These are phyloP conservation scores for Agastache rugosa DNA, from an alignment of 257 asterid species.

Conservation along the genomic window DNA sequence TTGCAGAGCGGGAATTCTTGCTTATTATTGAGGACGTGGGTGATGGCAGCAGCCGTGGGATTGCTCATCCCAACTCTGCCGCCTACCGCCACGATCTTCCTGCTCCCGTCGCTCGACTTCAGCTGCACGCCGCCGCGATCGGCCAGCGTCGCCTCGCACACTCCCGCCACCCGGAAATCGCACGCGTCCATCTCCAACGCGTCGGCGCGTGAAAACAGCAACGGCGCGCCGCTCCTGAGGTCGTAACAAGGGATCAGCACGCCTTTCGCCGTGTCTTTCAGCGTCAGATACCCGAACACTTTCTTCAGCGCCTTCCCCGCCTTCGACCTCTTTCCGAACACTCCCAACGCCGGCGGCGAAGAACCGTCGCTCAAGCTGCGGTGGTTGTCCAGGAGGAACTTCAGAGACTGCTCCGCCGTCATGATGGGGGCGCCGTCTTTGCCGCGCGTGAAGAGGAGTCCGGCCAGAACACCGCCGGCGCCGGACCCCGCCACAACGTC, in stretches of 20 bases:
- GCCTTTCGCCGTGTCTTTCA: slow-evolving; percentile 67
- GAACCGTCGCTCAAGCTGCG: slow-evolving; percentile 33
- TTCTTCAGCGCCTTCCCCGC: slow-evolving; percentile 45
- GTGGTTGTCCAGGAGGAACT: slow-evolving; percentile 46
- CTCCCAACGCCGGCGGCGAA: background rate
- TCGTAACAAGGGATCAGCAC: slow-evolving; percentile 88
- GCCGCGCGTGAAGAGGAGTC: slow-evolving; percentile 61
- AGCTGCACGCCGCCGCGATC: slow-evolving; percentile 46
- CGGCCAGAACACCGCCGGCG: slow-evolving; percentile 71
- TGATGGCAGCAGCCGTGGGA: slow-evolving; percentile 86
- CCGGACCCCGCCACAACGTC: slow-evolving; percentile 86
- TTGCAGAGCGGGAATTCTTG: slow-evolving; percentile 77
- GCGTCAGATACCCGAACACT: slow-evolving; percentile 57
- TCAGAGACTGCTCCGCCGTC: slow-evolving; percentile 59
- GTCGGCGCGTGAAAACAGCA: slow-evolving; percentile 81
- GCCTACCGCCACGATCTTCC: slow-evolving; percentile 66
- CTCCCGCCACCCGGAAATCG: slow-evolving; percentile 63
- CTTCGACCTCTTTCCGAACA: slow-evolving; percentile 36
- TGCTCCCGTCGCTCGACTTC: slow-evolving; percentile 65
- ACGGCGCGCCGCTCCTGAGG: slow-evolving; percentile 68
- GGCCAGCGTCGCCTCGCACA: slow-evolving; percentile 63
- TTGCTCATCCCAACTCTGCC: slow-evolving; percentile 71
- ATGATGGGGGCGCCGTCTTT: slow-evolving; percentile 55
- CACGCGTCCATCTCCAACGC: slow-evolving; percentile 82
- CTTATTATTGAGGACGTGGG: slow-evolving; percentile 83